A percentile compares a stretch with the other conserved stretches of the same genome.
Conservation (phyloP, 768 basidiomycete species). For the Mycena epipterygia region DNA sequence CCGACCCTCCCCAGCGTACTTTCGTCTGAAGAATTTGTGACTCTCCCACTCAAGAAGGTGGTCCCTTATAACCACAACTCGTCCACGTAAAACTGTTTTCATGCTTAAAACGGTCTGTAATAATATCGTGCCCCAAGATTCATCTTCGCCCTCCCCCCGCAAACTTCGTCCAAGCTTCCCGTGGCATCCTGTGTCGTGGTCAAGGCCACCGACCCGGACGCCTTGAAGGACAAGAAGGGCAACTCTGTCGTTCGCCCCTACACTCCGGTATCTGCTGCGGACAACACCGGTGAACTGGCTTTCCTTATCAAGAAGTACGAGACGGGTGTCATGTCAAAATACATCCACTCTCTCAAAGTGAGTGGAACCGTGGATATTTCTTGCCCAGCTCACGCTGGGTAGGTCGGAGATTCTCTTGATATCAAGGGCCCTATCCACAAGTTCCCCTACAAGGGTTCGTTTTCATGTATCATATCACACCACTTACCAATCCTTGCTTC, state of each 20-base stretch:
- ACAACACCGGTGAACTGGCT: slow-evolving; percentile 79
- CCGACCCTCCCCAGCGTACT: slow-evolving; percentile 57
- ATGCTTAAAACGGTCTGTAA: not conserved
- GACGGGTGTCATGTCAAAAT: slow-evolving; percentile 84
- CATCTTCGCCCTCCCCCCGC: slow-evolving; percentile 84
- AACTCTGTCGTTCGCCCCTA: slow-evolving; percentile 93
- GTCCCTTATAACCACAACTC: slow-evolving; percentile 97
- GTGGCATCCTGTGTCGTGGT: slow-evolving; percentile 85
- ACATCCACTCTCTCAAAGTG: slow-evolving; percentile 83
- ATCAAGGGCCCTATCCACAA: slow-evolving; percentile 95
- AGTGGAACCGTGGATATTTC: not conserved
- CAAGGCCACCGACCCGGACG: slow-evolving; percentile 77
- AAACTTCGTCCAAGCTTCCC: slow-evolving; percentile 82
- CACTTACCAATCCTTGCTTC: slow-evolving; percentile 1
- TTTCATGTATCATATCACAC: not conserved
- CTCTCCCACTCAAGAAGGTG: slow-evolving; percentile 87
- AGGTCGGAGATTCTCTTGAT: slow-evolving; percentile 77
- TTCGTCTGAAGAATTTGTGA: slow-evolving; percentile 79
- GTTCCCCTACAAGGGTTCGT: slow-evolving; percentile 84
- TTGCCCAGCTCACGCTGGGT: not conserved
- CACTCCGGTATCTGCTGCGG: slow-evolving; percentile 89
- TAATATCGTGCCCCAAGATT: slow-evolving; percentile 60
- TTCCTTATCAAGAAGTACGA: slow-evolving; percentile 92
- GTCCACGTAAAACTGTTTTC: slow-evolving; percentile 62
- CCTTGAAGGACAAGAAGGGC: slow-evolving; percentile 80